These are phyloP conservation scores for Ophiocordyceps australis DNA, from an alignment of 2,329 filamentous ascomycete genomes.

Conservation along the genomic window DNA sequence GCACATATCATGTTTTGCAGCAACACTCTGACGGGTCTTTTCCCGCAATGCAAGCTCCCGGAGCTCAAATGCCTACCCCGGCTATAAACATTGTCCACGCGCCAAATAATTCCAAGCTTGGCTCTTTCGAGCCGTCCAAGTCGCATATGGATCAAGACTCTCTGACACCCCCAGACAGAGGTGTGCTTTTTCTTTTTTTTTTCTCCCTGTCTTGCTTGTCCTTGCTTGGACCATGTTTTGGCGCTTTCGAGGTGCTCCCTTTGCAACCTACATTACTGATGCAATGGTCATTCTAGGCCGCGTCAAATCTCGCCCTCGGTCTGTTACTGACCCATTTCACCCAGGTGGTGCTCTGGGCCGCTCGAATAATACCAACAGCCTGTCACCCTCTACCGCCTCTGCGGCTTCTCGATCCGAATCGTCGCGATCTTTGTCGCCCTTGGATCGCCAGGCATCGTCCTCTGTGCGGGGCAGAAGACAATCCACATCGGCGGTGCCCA, in stretches of 20 bases:
- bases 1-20: constrained; percentile 18
- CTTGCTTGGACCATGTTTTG: no score
- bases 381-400: constrained; percentile 32
- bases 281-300: constrained; percentile 27
- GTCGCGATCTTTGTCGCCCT: constrained; percentile 39
- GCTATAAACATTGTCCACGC: constrained; percentile 91
- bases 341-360: constrained; percentile 23
- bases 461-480: constrained; percentile 27
- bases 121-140: constrained; percentile 31
- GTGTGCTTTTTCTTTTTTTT: constrained; percentile 19
- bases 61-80: constrained; percentile 67
- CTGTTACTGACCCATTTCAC: constrained; percentile 42
- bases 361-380: constrained; percentile 18
- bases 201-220: neutral
- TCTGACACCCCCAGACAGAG: constrained; percentile 62
- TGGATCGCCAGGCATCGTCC: constrained; percentile 28
- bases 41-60: constrained; percentile 27
- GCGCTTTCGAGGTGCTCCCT: no score
- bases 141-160: constrained; percentile 55
- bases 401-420: constrained; percentile 26
- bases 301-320: constrained; percentile 28
- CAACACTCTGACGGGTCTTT: constrained; percentile 29
- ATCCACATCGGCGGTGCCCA: constrained; percentile 44
- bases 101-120: constrained; percentile 40
- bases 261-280: no score